Evolutionary conservation across 805 yeast genomes (phyloP).

Genomic region (Wickerhamomyces rabaulensis): DNA sequence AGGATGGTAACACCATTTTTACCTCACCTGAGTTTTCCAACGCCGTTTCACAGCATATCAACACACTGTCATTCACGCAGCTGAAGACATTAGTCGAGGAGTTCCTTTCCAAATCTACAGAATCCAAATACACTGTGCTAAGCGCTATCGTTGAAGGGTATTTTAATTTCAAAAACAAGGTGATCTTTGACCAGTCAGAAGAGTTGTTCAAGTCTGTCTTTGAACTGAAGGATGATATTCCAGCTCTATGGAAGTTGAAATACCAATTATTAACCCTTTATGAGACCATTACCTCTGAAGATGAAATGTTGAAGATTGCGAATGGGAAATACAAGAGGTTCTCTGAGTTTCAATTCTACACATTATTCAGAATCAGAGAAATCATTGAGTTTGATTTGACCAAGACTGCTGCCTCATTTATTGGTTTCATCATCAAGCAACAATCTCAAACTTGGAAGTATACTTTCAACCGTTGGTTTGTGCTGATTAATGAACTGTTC

Average conservation of each 20-base stretch:
- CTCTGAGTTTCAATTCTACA: slow-evolving; percentile 23
- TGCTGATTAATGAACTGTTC: slow-evolving; percentile 36
- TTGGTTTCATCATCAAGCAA: slow-evolving; percentile 18
- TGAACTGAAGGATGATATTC: slow-evolving; percentile 10
- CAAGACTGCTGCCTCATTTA: slow-evolving; percentile 17
- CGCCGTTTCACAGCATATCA: slow-evolving; percentile 35
- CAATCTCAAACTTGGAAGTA: slow-evolving; percentile 15
- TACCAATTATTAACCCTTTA: slow-evolving; percentile 45
- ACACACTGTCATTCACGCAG: slow-evolving; percentile 44
- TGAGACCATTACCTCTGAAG: slow-evolving; percentile 30
- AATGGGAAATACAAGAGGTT: slow-evolving; percentile 2
- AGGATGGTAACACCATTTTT: slow-evolving; percentile 11
- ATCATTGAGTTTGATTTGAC: slow-evolving; percentile 28
- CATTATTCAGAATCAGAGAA: slow-evolving; percentile 47
- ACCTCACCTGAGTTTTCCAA: slow-evolving; percentile 25
- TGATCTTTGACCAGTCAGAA: slow-evolving; percentile 21
- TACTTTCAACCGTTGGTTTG: slow-evolving; percentile 50
- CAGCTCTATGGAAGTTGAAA: slow-evolving; percentile 39
- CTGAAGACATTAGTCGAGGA: slow-evolving; percentile 24
- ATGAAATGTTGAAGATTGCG: slow-evolving; percentile 13
- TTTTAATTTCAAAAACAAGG: slow-evolving; percentile 26
- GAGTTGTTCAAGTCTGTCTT: slow-evolving; percentile 23
- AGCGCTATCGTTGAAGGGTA: slow-evolving; percentile 38
- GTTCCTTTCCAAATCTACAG: slow-evolving; percentile 12
- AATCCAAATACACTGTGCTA: slow-evolving; percentile 19